phyloP scores from a whole-genome alignment of 2,329 filamentous ascomycete genomes.

The Aspergillus caelatus region DNA sequence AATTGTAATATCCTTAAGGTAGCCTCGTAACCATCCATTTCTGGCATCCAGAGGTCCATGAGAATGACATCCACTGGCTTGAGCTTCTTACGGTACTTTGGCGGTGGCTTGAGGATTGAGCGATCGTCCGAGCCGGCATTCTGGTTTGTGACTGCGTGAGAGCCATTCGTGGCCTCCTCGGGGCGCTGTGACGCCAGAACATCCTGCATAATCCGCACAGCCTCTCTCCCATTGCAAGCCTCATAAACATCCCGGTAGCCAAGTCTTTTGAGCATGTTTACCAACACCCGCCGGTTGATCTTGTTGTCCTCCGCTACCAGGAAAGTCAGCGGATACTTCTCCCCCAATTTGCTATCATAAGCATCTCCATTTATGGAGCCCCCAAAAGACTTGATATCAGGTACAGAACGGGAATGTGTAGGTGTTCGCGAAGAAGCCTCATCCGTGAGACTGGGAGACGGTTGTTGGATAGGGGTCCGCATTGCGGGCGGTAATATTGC shows the following conservation, averaged over 20 bases:
- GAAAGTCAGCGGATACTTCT: conserved; percentile 66
- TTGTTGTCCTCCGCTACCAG: conserved; percentile 73
- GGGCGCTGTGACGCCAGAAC: conserved; percentile 36
- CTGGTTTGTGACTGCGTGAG: conserved; percentile 13
- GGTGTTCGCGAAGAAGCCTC: conserved; percentile 29
- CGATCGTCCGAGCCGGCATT: conserved; percentile 14
- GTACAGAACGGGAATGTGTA: conserved; percentile 23
- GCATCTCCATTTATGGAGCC: conserved; percentile 28
- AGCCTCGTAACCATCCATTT: conserved; percentile 73
- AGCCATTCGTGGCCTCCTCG: conserved; percentile 19
- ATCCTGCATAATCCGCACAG: conserved; percentile 62
- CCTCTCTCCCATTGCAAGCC: conserved; percentile 70
- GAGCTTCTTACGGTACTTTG: conserved; percentile 30
- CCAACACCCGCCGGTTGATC: conserved; percentile 69
- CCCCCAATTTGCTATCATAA: conserved; percentile 61
- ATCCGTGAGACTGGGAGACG: conserved; percentile 32
- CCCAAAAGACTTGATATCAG: conserved; percentile 30
- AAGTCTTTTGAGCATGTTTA: conserved; percentile 68
- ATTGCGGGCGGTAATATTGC: conserved; percentile 25
- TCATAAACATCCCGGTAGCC: conserved; percentile 66
- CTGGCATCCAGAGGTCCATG: conserved; percentile 79
- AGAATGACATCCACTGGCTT: conserved; percentile 64
- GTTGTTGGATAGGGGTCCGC: conserved; percentile 32
- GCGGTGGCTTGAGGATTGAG: conserved; percentile 18
- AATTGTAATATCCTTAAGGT: conserved; percentile 64